Evolutionary conservation across 2,329 filamentous ascomycete species (phyloP).

Genomic region (Didymosphaeria variabile): DNA sequence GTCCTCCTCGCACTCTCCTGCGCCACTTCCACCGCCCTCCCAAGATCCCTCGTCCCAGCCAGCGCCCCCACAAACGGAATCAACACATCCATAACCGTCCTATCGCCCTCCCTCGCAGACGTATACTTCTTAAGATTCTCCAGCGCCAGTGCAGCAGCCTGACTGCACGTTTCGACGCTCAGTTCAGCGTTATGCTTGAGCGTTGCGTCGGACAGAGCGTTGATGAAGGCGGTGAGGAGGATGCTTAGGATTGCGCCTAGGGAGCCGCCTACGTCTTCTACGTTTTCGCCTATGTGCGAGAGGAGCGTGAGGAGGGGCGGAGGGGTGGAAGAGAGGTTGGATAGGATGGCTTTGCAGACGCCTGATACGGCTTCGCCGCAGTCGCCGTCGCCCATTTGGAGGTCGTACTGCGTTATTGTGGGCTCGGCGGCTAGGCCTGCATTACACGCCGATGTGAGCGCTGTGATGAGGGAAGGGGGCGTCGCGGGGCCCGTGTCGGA

Average conservation of each 20-base stretch:
- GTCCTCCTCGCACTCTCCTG: conserved; percentile 80
- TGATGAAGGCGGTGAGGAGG: conserved; percentile 81
- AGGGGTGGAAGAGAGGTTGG: conserved; percentile 61
- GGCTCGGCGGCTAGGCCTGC: conserved; percentile 67
- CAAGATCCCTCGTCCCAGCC: conserved; percentile 68
- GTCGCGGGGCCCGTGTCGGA: conserved; percentile 45
- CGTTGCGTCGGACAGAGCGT: conserved; percentile 47
- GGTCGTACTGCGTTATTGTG: conserved; percentile 73
- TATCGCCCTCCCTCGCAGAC: conserved; percentile 83
- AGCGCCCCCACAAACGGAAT: conserved; percentile 84
- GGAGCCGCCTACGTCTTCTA: conserved; percentile 78
- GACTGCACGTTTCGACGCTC: conserved; percentile 47
- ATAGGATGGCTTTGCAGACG: conserved; percentile 70
- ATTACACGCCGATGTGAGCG: conserved; percentile 54
- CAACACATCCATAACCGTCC: conserved; percentile 89
- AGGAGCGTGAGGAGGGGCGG: conserved; percentile 64
- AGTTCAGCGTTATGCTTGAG: conserved; percentile 41
- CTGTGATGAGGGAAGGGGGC: conserved; percentile 52
- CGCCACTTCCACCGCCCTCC: conserved; percentile 77
- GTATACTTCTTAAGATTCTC: conserved; percentile 72
- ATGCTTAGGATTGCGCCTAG: conserved; percentile 81
- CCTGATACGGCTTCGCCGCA: conserved; percentile 74
- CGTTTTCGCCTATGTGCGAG: conserved; percentile 66
- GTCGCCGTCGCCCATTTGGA: conserved; percentile 88
- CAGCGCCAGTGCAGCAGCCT: conserved; percentile 55